Percentiles rank a stretch among this genome's conserved stretches.
Conservation (phyloP, 2,329 filamentous ascomycete species). For the Pseudonectria buxi region DNA sequence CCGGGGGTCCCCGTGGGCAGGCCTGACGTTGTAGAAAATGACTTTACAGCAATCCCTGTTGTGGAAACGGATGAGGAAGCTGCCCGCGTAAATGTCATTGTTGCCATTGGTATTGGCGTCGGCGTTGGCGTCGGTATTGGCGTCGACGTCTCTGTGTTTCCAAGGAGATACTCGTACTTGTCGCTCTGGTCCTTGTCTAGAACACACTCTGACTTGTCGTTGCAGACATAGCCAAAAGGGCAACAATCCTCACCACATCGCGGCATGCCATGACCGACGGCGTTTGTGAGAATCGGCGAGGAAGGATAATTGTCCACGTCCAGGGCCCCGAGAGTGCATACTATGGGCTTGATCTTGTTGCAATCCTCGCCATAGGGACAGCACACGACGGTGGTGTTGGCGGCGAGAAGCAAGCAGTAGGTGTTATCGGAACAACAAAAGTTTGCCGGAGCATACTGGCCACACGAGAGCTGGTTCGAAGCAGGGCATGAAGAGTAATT, state of each 20-base stretch:
- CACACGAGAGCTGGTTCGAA: conserved; percentile 13
- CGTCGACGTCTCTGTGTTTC: conserved; percentile 3
- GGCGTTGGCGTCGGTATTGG: background rate
- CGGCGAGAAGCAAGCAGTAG: conserved; percentile 17
- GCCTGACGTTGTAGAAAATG: too few relatives aligned
- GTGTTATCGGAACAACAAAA: conserved; percentile 16
- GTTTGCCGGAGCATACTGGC: conserved; percentile 11
- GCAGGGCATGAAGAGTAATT: conserved; percentile 9
- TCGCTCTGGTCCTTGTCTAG: conserved; percentile 14
- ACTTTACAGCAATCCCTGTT: too few relatives aligned
- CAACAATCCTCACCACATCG: conserved; percentile 17
- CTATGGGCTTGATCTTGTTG: conserved; percentile 15
- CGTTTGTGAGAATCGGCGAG: conserved; percentile 16
- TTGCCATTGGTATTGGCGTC: conserved; percentile 5
- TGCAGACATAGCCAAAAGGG: conserved; percentile 21
- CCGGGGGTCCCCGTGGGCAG: too few relatives aligned
- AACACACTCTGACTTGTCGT: conserved; percentile 10
- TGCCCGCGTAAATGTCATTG: conserved; percentile 1
- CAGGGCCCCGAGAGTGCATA: conserved; percentile 14
- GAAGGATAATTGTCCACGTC: conserved; percentile 11
- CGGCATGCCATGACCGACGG: conserved; percentile 11
- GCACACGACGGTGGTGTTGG: conserved; percentile 20
- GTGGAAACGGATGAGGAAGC: conserved; percentile 2
- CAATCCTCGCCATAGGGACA: conserved; percentile 17
- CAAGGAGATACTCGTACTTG: conserved; percentile 14